A percentile compares a stretch with the other conserved stretches of the same genome.
These are phyloP conservation scores for Epichloe aotearoae DNA, from an alignment of 2,329 filamentous ascomycete species.

Conservation along the genomic window DNA sequence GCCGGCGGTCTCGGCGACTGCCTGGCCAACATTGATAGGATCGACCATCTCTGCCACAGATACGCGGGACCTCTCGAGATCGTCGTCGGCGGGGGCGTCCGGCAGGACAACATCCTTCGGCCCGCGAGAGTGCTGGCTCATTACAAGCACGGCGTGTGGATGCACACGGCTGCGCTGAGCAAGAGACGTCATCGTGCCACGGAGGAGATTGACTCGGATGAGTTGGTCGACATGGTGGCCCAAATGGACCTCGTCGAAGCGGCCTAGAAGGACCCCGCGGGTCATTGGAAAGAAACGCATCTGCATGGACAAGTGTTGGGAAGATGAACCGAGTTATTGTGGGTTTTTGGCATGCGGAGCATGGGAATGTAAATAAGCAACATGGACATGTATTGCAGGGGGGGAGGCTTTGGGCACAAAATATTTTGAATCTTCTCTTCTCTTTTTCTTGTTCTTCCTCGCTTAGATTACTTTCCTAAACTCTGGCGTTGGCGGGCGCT, in stretches of 20 bases:
- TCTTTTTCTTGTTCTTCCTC: neutral
- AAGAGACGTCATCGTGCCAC: constrained; percentile 5
- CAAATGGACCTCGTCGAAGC: constrained; percentile 7
- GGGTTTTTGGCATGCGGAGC: no score
- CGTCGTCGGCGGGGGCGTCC: constrained; percentile 40
- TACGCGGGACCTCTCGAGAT: constrained; percentile 26
- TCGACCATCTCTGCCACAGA: constrained; percentile 23
- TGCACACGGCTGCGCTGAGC: constrained; percentile 31
- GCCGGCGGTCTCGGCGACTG: constrained; percentile 35
- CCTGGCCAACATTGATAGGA: constrained; percentile 22
- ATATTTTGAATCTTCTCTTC: neutral
- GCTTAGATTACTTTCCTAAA: no score
- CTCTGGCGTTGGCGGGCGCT: no score
- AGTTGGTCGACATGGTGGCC: constrained; percentile 11
- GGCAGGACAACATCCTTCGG: constrained; percentile 25
- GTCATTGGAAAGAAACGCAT: constrained; percentile 14
- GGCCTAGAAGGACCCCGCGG: constrained; percentile 13
- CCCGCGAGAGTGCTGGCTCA: constrained; percentile 16
- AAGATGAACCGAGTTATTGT: no score
- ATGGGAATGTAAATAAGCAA: no score
- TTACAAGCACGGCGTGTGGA: constrained; percentile 20
- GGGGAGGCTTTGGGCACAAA: neutral
- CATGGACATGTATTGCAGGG: neutral
- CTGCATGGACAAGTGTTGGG: no score
- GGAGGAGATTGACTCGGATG: constrained; percentile 15